phyloP scores from a whole-genome alignment of 495 filamentous ascomycete species.

The Antarctomyces pellizariae region DNA sequence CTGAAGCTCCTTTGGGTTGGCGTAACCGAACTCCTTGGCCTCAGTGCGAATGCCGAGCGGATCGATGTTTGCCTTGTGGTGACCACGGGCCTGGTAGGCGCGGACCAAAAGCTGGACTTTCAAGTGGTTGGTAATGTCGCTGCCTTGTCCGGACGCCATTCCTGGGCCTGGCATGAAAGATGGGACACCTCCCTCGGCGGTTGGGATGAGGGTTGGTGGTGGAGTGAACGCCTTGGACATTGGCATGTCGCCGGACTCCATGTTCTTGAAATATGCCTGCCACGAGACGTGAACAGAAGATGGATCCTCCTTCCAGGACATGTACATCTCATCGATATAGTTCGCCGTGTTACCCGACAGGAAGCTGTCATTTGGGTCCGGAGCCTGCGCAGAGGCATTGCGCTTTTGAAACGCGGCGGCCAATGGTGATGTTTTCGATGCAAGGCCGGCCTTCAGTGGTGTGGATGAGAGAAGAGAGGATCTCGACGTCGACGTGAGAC shows the following conservation, averaged over 20 bases:
- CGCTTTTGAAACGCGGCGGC: constrained; percentile 24
- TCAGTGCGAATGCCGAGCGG: constrained; percentile 81
- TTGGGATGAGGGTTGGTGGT: constrained; percentile 73
- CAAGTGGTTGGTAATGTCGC: constrained; percentile 84
- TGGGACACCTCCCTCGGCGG: constrained; percentile 55
- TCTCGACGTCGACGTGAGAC: constrained; percentile 23
- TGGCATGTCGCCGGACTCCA: constrained; percentile 94
- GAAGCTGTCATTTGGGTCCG: constrained; percentile 84
- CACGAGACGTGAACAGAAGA: constrained; percentile 90
- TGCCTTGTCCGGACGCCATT: constrained; percentile 40
- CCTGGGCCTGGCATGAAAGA: constrained; percentile 45
- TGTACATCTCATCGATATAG: constrained; percentile 99
- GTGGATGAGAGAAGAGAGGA: constrained; percentile 14
- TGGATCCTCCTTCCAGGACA: constrained; percentile 87
- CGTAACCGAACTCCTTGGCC: constrained; percentile 65
- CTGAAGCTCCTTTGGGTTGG: constrained; percentile 76
- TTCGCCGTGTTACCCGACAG: constrained; percentile 86
- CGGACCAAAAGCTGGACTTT: constrained; percentile 94
- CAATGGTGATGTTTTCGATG: constrained; percentile 23
- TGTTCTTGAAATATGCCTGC: constrained; percentile 98
- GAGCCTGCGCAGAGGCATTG: constrained; percentile 22
- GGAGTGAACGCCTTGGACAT: constrained; percentile 91
- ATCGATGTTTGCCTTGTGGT: constrained; percentile 95
- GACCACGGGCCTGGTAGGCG: constrained; percentile 92
- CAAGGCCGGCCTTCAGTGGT: constrained; percentile 5